Percentiles rank a stretch among this genome's conserved stretches.
phyloP scores from a whole-genome alignment of 495 filamentous ascomycete genomes.

The Eremomyces bilateralis region DNA sequence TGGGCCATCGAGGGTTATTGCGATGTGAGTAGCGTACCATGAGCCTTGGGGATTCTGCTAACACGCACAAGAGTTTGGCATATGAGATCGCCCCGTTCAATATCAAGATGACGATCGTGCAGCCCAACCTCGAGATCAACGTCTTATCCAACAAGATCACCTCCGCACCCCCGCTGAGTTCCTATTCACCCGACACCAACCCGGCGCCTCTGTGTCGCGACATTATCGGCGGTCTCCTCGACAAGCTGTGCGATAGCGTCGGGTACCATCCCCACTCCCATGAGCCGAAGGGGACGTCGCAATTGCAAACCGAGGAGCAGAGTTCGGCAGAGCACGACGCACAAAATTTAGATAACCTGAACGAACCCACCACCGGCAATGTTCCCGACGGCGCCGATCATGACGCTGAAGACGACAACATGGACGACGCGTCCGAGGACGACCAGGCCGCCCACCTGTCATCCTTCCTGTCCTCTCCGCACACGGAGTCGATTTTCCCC shows the following conservation, averaged over 20 bases:
- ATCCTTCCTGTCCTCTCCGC: conserved; percentile 20
- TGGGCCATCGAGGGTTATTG: conserved; percentile 98
- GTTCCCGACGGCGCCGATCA: conserved; percentile 2
- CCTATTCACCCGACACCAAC: conserved; percentile 52
- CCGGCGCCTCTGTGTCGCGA: conserved; percentile 61
- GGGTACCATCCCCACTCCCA: conserved; percentile 1
- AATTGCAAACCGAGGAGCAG: not conserved
- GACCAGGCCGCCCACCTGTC: conserved; percentile 22
- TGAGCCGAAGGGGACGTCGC: not conserved
- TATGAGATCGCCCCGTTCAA: conserved; percentile 98
- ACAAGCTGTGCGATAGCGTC: conserved; percentile 21
- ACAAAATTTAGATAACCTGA: not conserved
- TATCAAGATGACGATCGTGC: conserved; percentile 84
- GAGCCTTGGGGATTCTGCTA: conserved; percentile 6
- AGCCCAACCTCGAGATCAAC: conserved; percentile 67
- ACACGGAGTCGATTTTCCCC: conserved; percentile 50
- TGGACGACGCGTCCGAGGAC: conserved; percentile 5
- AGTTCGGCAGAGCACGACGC: not conserved
- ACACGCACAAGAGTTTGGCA: conserved; percentile 41
- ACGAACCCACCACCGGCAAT: not conserved
- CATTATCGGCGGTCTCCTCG: conserved; percentile 53
- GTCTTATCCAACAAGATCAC: conserved; percentile 70
- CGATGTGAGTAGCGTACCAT: conserved; percentile 30
- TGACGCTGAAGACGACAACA: conserved; percentile 2
- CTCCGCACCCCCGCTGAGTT: conserved; percentile 50